Conservation (phyloP, 768 basidiomycete genomes). For the Amanita exitialis region DNA sequence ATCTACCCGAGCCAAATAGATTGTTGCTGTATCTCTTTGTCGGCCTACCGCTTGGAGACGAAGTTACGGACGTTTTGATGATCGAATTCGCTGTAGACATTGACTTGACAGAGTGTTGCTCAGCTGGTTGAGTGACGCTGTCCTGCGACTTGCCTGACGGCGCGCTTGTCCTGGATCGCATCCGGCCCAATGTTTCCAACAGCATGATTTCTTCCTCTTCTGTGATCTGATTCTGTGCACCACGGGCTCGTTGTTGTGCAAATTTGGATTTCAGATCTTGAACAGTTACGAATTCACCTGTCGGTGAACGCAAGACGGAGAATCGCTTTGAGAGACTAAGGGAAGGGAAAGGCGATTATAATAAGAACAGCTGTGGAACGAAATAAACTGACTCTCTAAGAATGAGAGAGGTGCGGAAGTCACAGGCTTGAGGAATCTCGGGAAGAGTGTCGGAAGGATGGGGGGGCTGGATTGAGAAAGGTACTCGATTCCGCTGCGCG, state of each 20-base stretch:
- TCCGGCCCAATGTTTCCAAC: slow-evolving; percentile 54
- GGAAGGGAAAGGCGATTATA: slow-evolving; percentile 11
- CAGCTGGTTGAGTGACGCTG: slow-evolving; percentile 20
- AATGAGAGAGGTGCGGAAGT: slow-evolving; percentile 83
- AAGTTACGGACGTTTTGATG: slow-evolving; percentile 20
- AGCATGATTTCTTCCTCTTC: slow-evolving; percentile 85
- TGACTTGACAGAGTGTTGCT: slow-evolving; percentile 22
- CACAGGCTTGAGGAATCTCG: slow-evolving; percentile 55
- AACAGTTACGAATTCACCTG: slow-evolving; percentile 56
- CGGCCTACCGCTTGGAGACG: slow-evolving; percentile 39
- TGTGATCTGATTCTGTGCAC: slow-evolving; percentile 56
- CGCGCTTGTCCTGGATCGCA: slow-evolving; percentile 24
- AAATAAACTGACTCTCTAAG: slow-evolving; percentile 62
- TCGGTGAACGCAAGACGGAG: slow-evolving; percentile 61
- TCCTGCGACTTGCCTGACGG: slow-evolving; percentile 25
- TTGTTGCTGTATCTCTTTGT: slow-evolving; percentile 79
- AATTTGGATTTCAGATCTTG: slow-evolving; percentile 57
- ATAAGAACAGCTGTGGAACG: neutral
- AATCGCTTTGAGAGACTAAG: slow-evolving; percentile 73
- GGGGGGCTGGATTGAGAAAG: slow-evolving; percentile 13
- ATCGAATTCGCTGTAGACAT: slow-evolving; percentile 24
- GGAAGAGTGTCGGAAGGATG: slow-evolving; percentile 28
- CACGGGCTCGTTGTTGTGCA: slow-evolving; percentile 68
- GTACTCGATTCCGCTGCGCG: slow-evolving; percentile 38
- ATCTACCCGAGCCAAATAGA: slow-evolving; percentile 72